phyloP scores from a whole-genome alignment of 164 flowering plant species.

The Tinospora cordifolia region DNA sequence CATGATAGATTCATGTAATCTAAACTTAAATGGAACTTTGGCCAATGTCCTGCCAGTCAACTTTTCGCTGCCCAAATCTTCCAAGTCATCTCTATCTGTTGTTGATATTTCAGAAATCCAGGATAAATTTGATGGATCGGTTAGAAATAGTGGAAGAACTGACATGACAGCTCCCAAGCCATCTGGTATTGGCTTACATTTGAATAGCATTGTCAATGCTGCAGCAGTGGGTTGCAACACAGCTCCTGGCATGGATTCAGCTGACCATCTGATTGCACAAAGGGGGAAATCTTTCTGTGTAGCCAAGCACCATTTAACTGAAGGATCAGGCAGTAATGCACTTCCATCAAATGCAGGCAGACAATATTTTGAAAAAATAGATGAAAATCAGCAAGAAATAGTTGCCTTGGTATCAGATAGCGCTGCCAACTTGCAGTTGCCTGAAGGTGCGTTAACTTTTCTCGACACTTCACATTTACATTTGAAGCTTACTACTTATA shows the following conservation, averaged over 20 bases:
- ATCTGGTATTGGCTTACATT: slow-evolving; percentile 60
- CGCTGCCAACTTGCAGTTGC: slow-evolving; percentile 21
- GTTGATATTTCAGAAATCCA: slow-evolving; percentile 9
- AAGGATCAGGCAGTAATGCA: slow-evolving; percentile 18
- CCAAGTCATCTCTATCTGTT: slow-evolving; percentile 9
- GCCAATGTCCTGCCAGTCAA: slow-evolving; percentile 8
- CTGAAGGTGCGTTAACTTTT: slow-evolving; percentile 12
- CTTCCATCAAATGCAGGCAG: slow-evolving; percentile 9
- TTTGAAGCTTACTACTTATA: slow-evolving; percentile 12
- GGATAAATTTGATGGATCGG: slow-evolving; percentile 11
- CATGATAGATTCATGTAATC: slow-evolving; percentile 12
- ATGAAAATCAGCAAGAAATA: slow-evolving; percentile 20
- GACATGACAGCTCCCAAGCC: slow-evolving; percentile 30
- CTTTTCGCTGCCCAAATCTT: slow-evolving; percentile 14
- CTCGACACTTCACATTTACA: slow-evolving; percentile 8
- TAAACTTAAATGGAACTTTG: slow-evolving; percentile 18
- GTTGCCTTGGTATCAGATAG: slow-evolving; percentile 14
- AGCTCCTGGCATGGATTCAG: slow-evolving; percentile 16
- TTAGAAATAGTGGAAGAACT: slow-evolving; percentile 20
- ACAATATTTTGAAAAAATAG: slow-evolving; percentile 16
- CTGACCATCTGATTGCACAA: slow-evolving; percentile 11
- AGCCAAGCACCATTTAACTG: slow-evolving; percentile 11
- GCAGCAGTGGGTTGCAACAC: slow-evolving; percentile 21
- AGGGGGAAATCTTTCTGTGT: slow-evolving; percentile 15
- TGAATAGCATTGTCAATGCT: slow-evolving; percentile 43